Base-by-base conservation (phyloP, 2,329 filamentous ascomycete species). In the Pleomassaria siparia region DNA sequence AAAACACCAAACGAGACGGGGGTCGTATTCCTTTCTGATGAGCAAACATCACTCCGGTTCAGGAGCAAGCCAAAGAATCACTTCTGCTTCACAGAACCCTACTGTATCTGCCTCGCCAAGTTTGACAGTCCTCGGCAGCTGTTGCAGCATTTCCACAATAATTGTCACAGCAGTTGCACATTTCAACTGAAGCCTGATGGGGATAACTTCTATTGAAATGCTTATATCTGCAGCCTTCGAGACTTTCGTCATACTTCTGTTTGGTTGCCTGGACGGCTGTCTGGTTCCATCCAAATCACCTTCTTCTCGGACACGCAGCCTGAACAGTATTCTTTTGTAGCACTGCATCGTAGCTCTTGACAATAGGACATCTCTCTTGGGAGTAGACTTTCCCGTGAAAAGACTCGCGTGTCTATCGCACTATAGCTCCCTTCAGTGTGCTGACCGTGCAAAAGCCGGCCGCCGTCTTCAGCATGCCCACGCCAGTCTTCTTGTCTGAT, bases 361-460 rank as follows among this genome's bases (percentile, higher is more conserved):
- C 35, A 18, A 6, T 22, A 24, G 35, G 3, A n/a, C 4, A 4
- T 37, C 4, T 10, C 3, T 15, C 24, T 37, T 18, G 8, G 24
- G 8, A 37, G 20, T 22, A n/a, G 13, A 11, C n/a, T 24, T 8
- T 22, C 8, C 7, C 6, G 18, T n/a, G n/a, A 3, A 37, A 5
- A 7, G 18, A n/a, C 18, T 10, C 13, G 13, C 18, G 24, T 11
- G n/a, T 22, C 56, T 88, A 97, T 79, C 91, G 83, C 55, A 97
- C 89, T 56, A 85, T 83, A 54, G 89, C 94, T 30, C 84, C 86
- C 75, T 86, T 86, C 66, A 99, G 77, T 49, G 79, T 88, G 73
- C 86, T 83, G 52, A 97, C 91, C 36, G 82, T 92, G 76, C 94
- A 97, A 39, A 88, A 74, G 36, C 89, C 89, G 41, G 89, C 89